Percentiles rank a stretch among this genome's conserved stretches.
phyloP scores from a whole-genome alignment of 257 asterid genomes.

The Fraxinus anomala region DNA sequence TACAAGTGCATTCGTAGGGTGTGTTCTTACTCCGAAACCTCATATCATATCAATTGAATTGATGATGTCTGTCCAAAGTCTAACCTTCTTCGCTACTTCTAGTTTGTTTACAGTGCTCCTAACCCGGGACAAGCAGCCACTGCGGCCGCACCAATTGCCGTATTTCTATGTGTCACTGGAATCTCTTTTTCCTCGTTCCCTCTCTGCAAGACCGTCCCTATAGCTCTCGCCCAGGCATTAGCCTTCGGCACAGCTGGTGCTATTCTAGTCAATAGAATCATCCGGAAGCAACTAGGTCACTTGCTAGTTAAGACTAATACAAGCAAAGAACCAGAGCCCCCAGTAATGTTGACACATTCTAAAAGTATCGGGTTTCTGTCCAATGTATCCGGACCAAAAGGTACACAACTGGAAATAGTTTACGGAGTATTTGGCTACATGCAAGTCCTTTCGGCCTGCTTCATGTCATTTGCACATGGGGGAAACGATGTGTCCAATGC shows the following conservation, averaged over 20 bases:
- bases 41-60: neutral
- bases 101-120: constrained; percentile 96
- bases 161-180: constrained; percentile 74
- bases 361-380: constrained; percentile 66
- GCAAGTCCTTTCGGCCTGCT: constrained; percentile 91
- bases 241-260: constrained; percentile 72
- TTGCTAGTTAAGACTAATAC: constrained; percentile 58
- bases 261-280: constrained; percentile 49
- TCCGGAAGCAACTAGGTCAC: constrained; percentile 81
- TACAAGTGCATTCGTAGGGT: constrained; percentile 92
- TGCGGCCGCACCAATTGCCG: constrained; percentile 84
- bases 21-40: constrained; percentile 24
- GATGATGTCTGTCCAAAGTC: constrained; percentile 19
- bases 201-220: constrained; percentile 50
- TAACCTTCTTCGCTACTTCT: constrained; percentile 43
- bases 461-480: constrained; percentile 97
- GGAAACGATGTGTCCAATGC: constrained; percentile 96
- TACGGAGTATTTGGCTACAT: constrained; percentile 91
- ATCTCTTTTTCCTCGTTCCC: constrained; percentile 80
- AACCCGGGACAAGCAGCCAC: constrained; percentile 97
- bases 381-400: constrained; percentile 87
- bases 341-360: constrained; percentile 31
- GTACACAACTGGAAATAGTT: constrained; percentile 82
- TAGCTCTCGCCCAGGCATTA: constrained; percentile 65
- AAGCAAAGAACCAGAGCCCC: constrained; percentile 34